These are phyloP conservation scores for Yarrowia sp. DNA, from an alignment of 805 yeast genomes.

Conservation along the genomic window DNA sequence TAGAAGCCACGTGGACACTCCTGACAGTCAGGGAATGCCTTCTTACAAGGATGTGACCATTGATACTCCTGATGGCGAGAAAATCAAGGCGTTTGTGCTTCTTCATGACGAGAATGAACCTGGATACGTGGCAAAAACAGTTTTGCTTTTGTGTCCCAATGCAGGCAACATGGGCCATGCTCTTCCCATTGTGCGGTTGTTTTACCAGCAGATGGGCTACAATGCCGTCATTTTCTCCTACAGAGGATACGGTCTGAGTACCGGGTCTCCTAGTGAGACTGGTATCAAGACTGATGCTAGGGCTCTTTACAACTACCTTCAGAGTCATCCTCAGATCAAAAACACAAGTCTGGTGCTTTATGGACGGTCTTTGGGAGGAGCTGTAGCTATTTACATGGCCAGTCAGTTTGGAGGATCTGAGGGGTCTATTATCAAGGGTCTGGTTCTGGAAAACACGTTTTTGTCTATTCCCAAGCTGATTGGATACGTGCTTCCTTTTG, in stretches of 20 bases:
- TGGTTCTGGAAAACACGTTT: slow-evolving; percentile 85
- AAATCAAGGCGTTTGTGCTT: slow-evolving; percentile 62
- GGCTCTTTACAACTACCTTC: slow-evolving; percentile 59
- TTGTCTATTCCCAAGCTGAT: slow-evolving; percentile 57
- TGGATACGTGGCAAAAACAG: slow-evolving; percentile 56
- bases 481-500: slow-evolving; percentile 68
- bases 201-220: slow-evolving; percentile 59
- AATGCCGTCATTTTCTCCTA: slow-evolving; percentile 85
- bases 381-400: slow-evolving; percentile 82
- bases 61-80: slow-evolving; percentile 66
- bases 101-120: slow-evolving; percentile 42
- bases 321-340: slow-evolving; percentile 50
- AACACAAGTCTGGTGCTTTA: slow-evolving; percentile 60
- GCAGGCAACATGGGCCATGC: slow-evolving; percentile 96
- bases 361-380: slow-evolving; percentile 94
- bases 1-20: slow-evolving; percentile 67
- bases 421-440: slow-evolving; percentile 47
- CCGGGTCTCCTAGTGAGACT: slow-evolving; percentile 69
- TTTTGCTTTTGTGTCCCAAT: slow-evolving; percentile 80
- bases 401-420: slow-evolving; percentile 46
- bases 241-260: slow-evolving; percentile 83
- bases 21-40: slow-evolving; percentile 62
- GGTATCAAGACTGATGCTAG: slow-evolving; percentile 85
- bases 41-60: slow-evolving; percentile 56
- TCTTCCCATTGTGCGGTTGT: slow-evolving; percentile 70